Evolutionary conservation across 805 yeast genomes (phyloP).

Genomic region (Torulaspora indica): DNA sequence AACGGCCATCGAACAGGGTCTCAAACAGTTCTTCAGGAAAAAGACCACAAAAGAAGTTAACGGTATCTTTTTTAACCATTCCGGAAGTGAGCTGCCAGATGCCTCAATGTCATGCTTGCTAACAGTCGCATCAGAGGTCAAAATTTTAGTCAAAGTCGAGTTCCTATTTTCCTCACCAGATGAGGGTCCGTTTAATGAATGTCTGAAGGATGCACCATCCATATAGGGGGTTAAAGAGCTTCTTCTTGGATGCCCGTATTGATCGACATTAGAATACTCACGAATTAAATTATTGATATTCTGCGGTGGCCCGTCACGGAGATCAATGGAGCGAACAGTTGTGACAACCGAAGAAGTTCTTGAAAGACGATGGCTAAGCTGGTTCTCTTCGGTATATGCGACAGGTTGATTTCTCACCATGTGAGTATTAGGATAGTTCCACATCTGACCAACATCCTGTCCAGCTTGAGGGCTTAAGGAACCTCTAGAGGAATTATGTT

Average conservation of each 20-base stretch:
- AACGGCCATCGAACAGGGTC: constrained; percentile 72
- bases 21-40: constrained; percentile 49
- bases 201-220: constrained; percentile 4
- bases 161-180: constrained; percentile 19
- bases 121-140: constrained; percentile 36
- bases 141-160: constrained; percentile 31
- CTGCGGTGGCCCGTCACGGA: constrained; percentile 41
- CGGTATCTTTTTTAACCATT: constrained; percentile 28
- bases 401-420: constrained; percentile 23
- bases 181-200: constrained; percentile 4
- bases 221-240: constrained; percentile 10
- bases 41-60: constrained; percentile 31
- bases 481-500: constrained; percentile 5
- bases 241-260: constrained; percentile 30
- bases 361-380: neutral
- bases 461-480: constrained; percentile 2
- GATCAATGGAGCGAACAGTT: constrained; percentile 23
- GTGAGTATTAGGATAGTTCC: constrained; percentile 8
- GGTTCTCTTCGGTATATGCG: constrained; percentile 21
- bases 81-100: constrained; percentile 31
- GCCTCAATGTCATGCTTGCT: constrained; percentile 30
- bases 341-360: constrained; percentile 11
- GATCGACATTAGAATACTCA: constrained; percentile 41
- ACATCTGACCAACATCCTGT: constrained; percentile 1
- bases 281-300: constrained; percentile 44